These are phyloP conservation scores for Tulasnella sp. DNA, from an alignment of 768 basidiomycete species.

Conservation along the genomic window DNA sequence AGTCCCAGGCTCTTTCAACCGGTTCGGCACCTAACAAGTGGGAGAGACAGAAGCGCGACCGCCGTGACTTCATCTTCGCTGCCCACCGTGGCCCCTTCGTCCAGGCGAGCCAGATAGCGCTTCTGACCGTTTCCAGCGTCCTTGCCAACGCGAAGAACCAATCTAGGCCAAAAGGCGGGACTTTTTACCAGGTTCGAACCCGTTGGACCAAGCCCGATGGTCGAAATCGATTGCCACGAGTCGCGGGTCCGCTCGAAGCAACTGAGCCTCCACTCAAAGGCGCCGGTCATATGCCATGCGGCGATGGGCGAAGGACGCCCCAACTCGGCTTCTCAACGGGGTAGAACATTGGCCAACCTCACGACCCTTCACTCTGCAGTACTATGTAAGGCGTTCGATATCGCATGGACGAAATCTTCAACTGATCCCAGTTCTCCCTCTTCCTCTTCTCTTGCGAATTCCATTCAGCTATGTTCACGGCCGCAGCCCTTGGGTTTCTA, in stretches of 20 bases:
- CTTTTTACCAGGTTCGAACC: constrained; percentile 1
- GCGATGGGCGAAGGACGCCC: background rate
- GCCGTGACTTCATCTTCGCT: constrained; percentile 14
- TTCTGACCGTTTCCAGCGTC: background rate
- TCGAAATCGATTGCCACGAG: background rate
- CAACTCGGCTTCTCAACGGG: background rate
- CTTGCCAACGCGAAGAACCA: background rate
- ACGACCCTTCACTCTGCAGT: background rate
- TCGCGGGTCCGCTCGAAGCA: constrained; percentile 4
- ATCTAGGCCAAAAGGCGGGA: background rate
- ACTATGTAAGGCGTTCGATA: constrained; percentile 8
- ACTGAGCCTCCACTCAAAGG: constrained; percentile 10
- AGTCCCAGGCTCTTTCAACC: constrained; percentile 3
- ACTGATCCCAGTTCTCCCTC: constrained; percentile 20
- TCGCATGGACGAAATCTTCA: background rate
- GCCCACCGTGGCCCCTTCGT: constrained; percentile 16
- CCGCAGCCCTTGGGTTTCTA: constrained; percentile 3
- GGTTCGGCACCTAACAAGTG: constrained; percentile 17
- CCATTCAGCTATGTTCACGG: constrained; percentile 8
- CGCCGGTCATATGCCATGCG: background rate
- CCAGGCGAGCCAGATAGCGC: background rate
- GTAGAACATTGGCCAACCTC: background rate
- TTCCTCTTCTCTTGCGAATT: constrained; percentile 15
- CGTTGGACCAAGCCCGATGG: background rate
- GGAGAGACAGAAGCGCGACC: background rate